Base-by-base conservation (phyloP, 2,329 filamentous ascomycete species). In the Colletotrichum sidae region DNA sequence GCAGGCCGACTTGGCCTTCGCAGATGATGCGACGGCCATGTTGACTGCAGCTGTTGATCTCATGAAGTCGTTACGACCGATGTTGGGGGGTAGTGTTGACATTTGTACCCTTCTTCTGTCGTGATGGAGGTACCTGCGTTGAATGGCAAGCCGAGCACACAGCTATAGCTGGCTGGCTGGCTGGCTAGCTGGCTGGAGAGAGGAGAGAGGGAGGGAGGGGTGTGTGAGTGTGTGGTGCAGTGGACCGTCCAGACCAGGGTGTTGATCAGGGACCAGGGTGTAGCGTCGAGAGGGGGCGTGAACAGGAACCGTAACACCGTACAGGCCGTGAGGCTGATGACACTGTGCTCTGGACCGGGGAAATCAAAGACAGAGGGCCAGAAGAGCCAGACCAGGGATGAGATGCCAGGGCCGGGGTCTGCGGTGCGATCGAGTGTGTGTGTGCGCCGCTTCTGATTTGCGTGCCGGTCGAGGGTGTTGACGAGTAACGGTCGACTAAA, bases 1-100 rank as follows among this genome's bases (percentile, higher is more conserved):
- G 57, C 83, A 78, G 75, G 83, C 80, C 76, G 83, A 71, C 80
- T 89, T 89, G 75, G 84, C 76, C 80, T 90, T 90, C 71, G 81
- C 75, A 68, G 84, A 78, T 78, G 86, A 83, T 78, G 87, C 80
- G 75, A 85, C 83, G 73, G 88, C 86, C 88, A 90, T 90, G 77
- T 83, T 87, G 80, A 83, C 81, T 76, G 79, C 61, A 58, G 65
- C 76, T 72, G 79, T 75, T 77, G 80, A 73, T 77, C 77, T 80
- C 78, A 78, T 78, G 75, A 79, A 75, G 71, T 76, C 76, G 73
- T 77, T 77, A 73, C 76, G 79, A 64, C 60, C 59, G 47, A 84
- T 79, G 80, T 86, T 85, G 85, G 87, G 87, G 87, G 87, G 82
- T 82, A 84, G 83, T 80, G 83, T 84, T 83, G 87, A 86, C 88